Percentiles rank a stretch among this genome's conserved stretches.
Evolutionary conservation across 257 asterid genomes (phyloP).

Genomic region (Solanum stenotomum): DNA sequence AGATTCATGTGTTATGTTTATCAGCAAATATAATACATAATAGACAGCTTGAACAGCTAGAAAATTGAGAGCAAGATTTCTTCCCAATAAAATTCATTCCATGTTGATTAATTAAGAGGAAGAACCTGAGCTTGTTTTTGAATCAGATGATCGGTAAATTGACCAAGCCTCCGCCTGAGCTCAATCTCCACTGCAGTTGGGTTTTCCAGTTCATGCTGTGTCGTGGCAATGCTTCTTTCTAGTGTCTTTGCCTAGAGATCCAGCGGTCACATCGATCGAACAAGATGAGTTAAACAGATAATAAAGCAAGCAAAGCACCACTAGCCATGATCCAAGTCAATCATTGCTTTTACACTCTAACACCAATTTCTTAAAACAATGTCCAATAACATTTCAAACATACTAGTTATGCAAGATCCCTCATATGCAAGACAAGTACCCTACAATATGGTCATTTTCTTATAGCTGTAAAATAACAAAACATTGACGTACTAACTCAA

Average conservation of each 20-base stretch:
- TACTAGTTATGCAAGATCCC: neutral
- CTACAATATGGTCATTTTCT: neutral
- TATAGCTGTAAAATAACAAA: neutral
- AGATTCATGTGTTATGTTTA: neutral
- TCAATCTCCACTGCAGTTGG: conserved; percentile 85
- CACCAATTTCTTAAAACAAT: neutral
- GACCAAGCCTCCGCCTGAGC: conserved; percentile 88
- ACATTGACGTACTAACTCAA: neutral
- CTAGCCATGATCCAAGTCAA: neutral
- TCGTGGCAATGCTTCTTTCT: conserved; percentile 57
- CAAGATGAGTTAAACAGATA: neutral
- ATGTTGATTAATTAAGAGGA: neutral
- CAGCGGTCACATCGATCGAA: neutral
- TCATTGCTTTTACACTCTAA: neutral
- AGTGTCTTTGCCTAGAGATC: conserved; percentile 54
- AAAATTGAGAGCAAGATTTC: neutral
- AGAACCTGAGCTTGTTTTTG: conserved; percentile 94
- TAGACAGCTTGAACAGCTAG: neutral
- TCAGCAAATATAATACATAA: neutral
- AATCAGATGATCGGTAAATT: conserved; percentile 83
- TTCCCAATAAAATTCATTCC: neutral
- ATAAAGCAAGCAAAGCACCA: neutral
- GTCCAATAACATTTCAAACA: neutral
- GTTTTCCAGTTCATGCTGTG: conserved; percentile 48
- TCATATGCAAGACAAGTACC: neutral